Conservation (phyloP, 768 basidiomycete genomes). For the Dendrothele bispora region DNA sequence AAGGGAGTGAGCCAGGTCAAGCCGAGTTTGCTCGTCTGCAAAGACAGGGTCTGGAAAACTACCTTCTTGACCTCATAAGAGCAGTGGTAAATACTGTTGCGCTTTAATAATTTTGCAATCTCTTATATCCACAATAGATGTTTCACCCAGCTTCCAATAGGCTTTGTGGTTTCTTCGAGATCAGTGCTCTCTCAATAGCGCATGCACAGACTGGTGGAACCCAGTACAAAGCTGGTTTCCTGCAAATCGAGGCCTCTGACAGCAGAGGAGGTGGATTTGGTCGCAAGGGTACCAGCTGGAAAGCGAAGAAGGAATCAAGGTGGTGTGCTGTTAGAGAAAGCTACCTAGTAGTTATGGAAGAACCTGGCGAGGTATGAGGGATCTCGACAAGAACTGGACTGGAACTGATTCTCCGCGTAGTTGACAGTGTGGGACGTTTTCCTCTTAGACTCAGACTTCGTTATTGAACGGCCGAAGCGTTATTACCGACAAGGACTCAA, state of each 20-base stretch:
- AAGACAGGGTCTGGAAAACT: constrained; percentile 81
- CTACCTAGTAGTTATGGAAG: constrained; percentile 83
- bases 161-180: constrained; percentile 86
- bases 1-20: constrained; percentile 51
- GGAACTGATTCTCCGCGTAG: constrained; percentile 33
- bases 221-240: constrained; percentile 89
- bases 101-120: not conserved
- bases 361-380: constrained; percentile 72
- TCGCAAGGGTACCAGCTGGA: constrained; percentile 62
- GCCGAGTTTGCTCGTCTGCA: constrained; percentile 82
- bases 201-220: constrained; percentile 79
- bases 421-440: constrained; percentile 93
- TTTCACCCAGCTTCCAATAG: constrained; percentile 93
- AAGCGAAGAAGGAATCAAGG: constrained; percentile 60
- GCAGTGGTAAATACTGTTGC: constrained; percentile 65
- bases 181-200: constrained; percentile 82
- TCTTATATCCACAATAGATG: constrained; percentile 58
- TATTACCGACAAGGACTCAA: constrained; percentile 86
- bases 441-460: constrained; percentile 85
- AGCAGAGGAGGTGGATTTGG: constrained; percentile 59
- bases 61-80: constrained; percentile 83
- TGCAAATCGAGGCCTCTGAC: constrained; percentile 57
- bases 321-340: constrained; percentile 96
- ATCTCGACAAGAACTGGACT: not conserved
- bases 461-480: constrained; percentile 86